Evolutionary conservation across 148 eudicot genomes (phyloP).

Genomic region (Hydrangea macrophylla): DNA sequence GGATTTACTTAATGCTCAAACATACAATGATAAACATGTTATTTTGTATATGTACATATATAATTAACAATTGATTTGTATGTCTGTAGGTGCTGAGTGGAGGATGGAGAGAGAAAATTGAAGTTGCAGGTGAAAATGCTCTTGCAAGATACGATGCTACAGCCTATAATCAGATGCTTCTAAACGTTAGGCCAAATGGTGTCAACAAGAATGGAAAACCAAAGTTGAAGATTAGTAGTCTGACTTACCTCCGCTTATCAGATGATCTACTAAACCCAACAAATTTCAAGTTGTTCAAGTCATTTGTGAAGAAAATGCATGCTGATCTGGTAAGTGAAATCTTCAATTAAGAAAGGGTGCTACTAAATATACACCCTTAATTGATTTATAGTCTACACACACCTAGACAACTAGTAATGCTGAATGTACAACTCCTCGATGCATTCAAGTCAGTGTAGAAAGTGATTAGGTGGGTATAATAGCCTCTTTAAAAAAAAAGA

Average conservation of each 20-base stretch:
- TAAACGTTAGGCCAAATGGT: slow-evolving; percentile 67
- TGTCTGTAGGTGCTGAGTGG: slow-evolving; percentile 52
- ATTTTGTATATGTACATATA: too few species aligned
- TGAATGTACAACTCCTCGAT: too few species aligned
- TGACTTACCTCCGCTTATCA: slow-evolving; percentile 59
- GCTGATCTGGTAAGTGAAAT: slow-evolving; percentile 50
- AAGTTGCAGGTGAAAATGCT: slow-evolving; percentile 71
- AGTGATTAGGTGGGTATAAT: too few species aligned
- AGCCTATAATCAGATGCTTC: slow-evolving; percentile 60
- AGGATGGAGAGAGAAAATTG: slow-evolving; percentile 49
- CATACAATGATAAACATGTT: too few species aligned
- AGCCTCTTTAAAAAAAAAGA: too few species aligned
- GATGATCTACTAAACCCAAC: slow-evolving; percentile 40
- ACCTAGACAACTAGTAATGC: too few species aligned
- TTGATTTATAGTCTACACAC: too few species aligned
- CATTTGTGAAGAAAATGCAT: slow-evolving; percentile 64
- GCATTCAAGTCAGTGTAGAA: too few species aligned
- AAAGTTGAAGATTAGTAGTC: slow-evolving; percentile 42
- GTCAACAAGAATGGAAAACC: slow-evolving; percentile 45
- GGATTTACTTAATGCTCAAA: too few species aligned
- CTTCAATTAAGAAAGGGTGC: background rate
- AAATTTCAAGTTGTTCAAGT: slow-evolving; percentile 44
- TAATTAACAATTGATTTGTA: too few species aligned
- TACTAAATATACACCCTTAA: background rate
- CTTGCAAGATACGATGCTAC: slow-evolving; percentile 59